Evolutionary conservation across 2,329 filamentous ascomycete genomes (phyloP), one percentile per base, ranked within the genome.

Genomic region (Leptographium flavum): DNA sequence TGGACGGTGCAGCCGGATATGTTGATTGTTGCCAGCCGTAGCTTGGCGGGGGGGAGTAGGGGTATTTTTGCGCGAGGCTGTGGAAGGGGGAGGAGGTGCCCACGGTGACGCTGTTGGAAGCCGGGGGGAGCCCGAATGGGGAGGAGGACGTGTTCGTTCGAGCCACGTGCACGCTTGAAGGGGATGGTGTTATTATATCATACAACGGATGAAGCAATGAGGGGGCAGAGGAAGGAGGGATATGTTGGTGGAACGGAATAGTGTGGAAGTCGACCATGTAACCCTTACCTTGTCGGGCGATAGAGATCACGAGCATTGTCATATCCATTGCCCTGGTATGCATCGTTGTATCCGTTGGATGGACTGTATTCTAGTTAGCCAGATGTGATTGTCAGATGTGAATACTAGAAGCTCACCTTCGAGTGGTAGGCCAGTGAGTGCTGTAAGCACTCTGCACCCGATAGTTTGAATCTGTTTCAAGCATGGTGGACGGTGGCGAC

Each of bases 101-200:
- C 48, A 63, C 54, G 48, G 65, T 65, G 45, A 63, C 53, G 47
- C 62, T 56, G 46, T 71, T 55, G 47, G 52, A 50, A 40, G 45
- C 14, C 15, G 47, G 10, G n/a, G 50, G 38, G 2, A 38, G 35
- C 2, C 47, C 44, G 42, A 49, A 48, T 13, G 50, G 47, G 5
- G 48, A 46, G 2, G 43, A n/a, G 2, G 56, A 49, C 45, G 60
- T 57, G 50, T 57, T 57, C 47, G 57, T 58, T 52, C 57, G 53
- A 39, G 64, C 56, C 54, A 70, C 69, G 47, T 62, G 63, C 56
- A 66, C 60, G 57, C 68, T 73, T 65, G 52, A 52, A 47, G 50
- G 50, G 49, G 49, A 49, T 49, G 19, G 14, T 31, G 41, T 46
- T 45, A 45, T 37, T 43, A n/a, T n/a, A 17, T 25, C 21, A 14